Percentiles rank a stretch among this genome's conserved stretches.
These are phyloP conservation scores for Aureoboletus auriporus DNA, from an alignment of 768 basidiomycete species.

Conservation along the genomic window DNA sequence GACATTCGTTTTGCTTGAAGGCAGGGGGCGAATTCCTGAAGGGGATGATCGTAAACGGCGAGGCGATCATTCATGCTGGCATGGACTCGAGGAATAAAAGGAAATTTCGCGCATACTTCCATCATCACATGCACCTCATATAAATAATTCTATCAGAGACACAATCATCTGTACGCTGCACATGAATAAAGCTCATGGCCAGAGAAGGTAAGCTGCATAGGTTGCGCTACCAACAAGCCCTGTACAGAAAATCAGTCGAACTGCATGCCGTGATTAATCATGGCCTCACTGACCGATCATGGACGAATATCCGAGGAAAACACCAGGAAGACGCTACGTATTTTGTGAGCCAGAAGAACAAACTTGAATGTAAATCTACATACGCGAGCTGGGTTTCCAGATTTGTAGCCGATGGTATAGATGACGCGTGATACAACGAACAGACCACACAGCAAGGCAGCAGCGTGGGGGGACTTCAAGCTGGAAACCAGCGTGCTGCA, in stretches of 20 bases:
- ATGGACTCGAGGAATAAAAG: constrained; percentile 30
- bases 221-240: constrained; percentile 25
- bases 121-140: neutral
- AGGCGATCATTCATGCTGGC: constrained; percentile 40
- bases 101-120: no score
- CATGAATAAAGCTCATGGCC: constrained; percentile 14
- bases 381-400: constrained; percentile 42
- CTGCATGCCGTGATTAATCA: neutral
- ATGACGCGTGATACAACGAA: constrained; percentile 39
- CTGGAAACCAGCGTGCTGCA: constrained; percentile 39
- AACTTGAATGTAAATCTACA: neutral
- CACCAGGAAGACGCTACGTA: constrained; percentile 22
- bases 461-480: constrained; percentile 37
- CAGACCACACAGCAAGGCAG: constrained; percentile 39
- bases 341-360: constrained; percentile 7
- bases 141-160: no score
- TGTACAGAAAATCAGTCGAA: constrained; percentile 4
- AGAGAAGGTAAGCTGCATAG: constrained; percentile 26
- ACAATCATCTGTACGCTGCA: neutral
- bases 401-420: constrained; percentile 45
- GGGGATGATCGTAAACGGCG: constrained; percentile 59
- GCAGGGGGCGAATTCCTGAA: constrained; percentile 69
- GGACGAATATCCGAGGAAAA: constrained; percentile 11
- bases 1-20: constrained; percentile 45
- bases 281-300: constrained; percentile 15